A percentile compares a stretch with the other conserved stretches of the same genome.
Conservation (phyloP, 345 rosid genomes). For the Eucalyptus cladocalyx region DNA sequence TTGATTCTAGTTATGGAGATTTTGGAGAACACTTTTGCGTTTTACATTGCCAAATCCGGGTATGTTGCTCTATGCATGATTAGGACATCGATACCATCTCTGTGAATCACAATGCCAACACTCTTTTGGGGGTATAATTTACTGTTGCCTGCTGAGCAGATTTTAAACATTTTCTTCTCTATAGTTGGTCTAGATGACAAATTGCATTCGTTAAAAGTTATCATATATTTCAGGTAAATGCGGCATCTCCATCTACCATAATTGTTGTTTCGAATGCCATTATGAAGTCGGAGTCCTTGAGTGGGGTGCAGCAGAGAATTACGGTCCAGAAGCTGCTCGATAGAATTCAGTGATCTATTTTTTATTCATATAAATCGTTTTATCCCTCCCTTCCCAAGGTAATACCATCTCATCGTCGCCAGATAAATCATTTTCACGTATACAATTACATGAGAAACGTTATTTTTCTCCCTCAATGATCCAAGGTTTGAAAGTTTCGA, state of each 20-base stretch:
- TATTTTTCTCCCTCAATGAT: neutral
- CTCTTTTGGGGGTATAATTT: neutral
- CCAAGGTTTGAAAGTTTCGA: neutral
- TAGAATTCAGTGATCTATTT: slow-evolving; percentile 24
- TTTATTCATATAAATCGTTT: neutral
- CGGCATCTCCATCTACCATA: slow-evolving; percentile 41
- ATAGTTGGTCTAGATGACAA: neutral
- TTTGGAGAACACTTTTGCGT: too few species aligned
- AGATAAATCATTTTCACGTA: neutral
- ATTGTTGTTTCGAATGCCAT: slow-evolving; percentile 53
- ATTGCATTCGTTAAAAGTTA: neutral
- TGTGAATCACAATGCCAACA: neutral
- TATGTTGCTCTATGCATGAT: neutral
- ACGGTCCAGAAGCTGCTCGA: slow-evolving; percentile 64
- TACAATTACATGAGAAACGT: neutral
- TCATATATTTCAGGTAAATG: slow-evolving; percentile 30
- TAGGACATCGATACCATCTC: neutral
- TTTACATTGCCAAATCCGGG: slow-evolving; percentile 36
- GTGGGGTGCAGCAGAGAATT: slow-evolving; percentile 60
- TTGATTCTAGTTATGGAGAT: too few species aligned
- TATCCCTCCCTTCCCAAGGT: neutral
- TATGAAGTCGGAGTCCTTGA: slow-evolving; percentile 57
- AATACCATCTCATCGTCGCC: neutral
- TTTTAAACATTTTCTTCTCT: neutral
- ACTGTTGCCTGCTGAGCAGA: neutral